phyloP scores from a whole-genome alignment of 164 flowering plant genomes.

The Cinnamomum chago region DNA sequence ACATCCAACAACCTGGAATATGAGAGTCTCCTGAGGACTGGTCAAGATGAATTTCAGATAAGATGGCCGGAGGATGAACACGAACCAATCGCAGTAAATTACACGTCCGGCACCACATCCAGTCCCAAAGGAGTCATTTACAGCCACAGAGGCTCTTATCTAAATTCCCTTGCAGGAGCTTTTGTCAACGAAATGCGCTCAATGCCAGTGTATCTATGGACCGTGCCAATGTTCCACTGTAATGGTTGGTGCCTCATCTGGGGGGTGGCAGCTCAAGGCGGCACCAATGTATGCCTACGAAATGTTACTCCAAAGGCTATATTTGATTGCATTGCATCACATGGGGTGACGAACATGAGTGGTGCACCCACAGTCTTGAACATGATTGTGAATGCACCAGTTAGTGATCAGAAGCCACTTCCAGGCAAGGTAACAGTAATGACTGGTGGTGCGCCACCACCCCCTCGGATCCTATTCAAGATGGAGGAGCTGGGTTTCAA shows the following conservation, averaged over 20 bases:
- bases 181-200: slow-evolving; percentile 46
- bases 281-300: slow-evolving; percentile 64
- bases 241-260: slow-evolving; percentile 81
- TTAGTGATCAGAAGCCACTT: slow-evolving; percentile 19
- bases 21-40: slow-evolving; percentile 38
- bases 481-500: slow-evolving; percentile 51
- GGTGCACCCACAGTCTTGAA: slow-evolving; percentile 72
- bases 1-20: slow-evolving; percentile 27
- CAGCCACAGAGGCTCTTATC: slow-evolving; percentile 76
- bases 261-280: slow-evolving; percentile 78
- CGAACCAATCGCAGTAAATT: slow-evolving; percentile 64
- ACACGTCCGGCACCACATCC: slow-evolving; percentile 83
- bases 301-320: slow-evolving; percentile 43
- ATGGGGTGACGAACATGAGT: slow-evolving; percentile 69
- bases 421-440: slow-evolving; percentile 37
- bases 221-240: slow-evolving; percentile 88
- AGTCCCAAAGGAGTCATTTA: slow-evolving; percentile 81
- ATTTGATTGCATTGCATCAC: slow-evolving; percentile 38
- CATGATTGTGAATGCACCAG: slow-evolving; percentile 45
- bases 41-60: slow-evolving; percentile 36
- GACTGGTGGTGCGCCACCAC: slow-evolving; percentile 53
- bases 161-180: slow-evolving; percentile 55
- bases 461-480: slow-evolving; percentile 20
- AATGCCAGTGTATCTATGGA: slow-evolving; percentile 70
- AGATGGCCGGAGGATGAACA: slow-evolving; percentile 57